Conservation (phyloP, 805 yeast species). For the Tetrapisispora namnaoensis region DNA sequence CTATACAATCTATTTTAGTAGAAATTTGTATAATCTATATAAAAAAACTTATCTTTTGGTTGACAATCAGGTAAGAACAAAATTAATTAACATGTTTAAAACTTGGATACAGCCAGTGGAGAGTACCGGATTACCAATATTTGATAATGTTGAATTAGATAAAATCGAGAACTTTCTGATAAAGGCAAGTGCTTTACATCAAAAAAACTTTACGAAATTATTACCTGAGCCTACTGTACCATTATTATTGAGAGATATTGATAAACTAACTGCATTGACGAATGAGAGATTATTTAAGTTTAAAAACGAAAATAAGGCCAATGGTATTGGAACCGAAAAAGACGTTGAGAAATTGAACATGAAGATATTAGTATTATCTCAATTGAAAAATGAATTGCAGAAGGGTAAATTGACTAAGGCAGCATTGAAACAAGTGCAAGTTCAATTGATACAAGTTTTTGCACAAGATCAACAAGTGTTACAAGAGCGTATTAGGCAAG, state of each 20-base stretch:
- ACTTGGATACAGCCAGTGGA: slow-evolving; percentile 72
- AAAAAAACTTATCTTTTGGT: slow-evolving; percentile 71
- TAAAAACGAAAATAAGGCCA: slow-evolving; percentile 19
- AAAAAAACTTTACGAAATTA: slow-evolving; percentile 26
- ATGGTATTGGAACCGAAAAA: not conserved
- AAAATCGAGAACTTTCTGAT: slow-evolving; percentile 66
- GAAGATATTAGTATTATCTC: slow-evolving; percentile 29
- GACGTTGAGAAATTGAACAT: slow-evolving; percentile 17
- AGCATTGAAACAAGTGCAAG: slow-evolving; percentile 31
- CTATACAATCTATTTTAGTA: slow-evolving; percentile 71
- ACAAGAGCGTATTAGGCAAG: slow-evolving; percentile 20
- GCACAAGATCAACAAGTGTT: slow-evolving; percentile 31
- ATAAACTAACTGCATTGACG: slow-evolving; percentile 28
- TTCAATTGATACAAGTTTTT: slow-evolving; percentile 31
- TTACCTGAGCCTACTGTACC: slow-evolving; percentile 26
- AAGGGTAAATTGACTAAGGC: slow-evolving; percentile 26
- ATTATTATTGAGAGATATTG: slow-evolving; percentile 28
- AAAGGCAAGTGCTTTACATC: slow-evolving; percentile 43
- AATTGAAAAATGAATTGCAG: slow-evolving; percentile 29
- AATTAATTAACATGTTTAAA: slow-evolving; percentile 66
- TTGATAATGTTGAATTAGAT: slow-evolving; percentile 58
- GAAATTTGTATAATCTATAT: slow-evolving; percentile 51
- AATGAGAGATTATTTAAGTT: slow-evolving; percentile 19
- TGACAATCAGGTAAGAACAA: slow-evolving; percentile 62
- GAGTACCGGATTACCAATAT: slow-evolving; percentile 43